These are phyloP conservation scores for Actinomortierella wolfii DNA, from an alignment of 371 early-diverging fungal genomes.

Conservation along the genomic window DNA sequence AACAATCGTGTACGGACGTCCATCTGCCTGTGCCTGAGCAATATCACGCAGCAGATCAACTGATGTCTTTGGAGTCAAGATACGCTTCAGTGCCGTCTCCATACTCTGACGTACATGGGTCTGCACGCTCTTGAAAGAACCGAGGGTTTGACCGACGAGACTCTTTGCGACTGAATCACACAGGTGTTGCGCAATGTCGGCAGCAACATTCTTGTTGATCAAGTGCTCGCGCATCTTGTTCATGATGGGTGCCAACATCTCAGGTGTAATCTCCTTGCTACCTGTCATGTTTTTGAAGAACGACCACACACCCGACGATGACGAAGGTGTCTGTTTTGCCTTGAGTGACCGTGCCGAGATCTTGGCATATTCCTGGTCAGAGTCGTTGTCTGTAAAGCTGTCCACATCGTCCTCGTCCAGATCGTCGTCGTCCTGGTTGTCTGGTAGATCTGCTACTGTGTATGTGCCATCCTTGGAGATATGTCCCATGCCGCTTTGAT, in stretches of 20 bases:
- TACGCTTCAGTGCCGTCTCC: slow-evolving; percentile 81
- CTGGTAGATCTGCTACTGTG: slow-evolving; percentile 79
- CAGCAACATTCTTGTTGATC: slow-evolving; percentile 93
- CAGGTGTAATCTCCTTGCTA: slow-evolving; percentile 63
- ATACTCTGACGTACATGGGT: slow-evolving; percentile 78
- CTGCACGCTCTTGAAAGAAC: slow-evolving; percentile 73
- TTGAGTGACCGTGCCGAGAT: slow-evolving; percentile 43
- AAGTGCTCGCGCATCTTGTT: slow-evolving; percentile 89
- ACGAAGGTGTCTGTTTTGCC: slow-evolving; percentile 24
- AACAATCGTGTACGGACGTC: slow-evolving; percentile 88
- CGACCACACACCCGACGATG: slow-evolving; percentile 58
- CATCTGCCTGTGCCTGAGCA: slow-evolving; percentile 66
- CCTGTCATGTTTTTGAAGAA: slow-evolving; percentile 74
- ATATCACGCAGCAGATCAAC: slow-evolving; percentile 96
- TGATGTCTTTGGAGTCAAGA: slow-evolving; percentile 92
- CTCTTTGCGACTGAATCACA: slow-evolving; percentile 80
- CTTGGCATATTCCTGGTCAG: slow-evolving; percentile 37
- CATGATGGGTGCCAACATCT: slow-evolving; percentile 73
- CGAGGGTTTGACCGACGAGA: slow-evolving; percentile 79
- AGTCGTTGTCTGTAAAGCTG: slow-evolving; percentile 47
- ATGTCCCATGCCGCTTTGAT: slow-evolving; percentile 63
- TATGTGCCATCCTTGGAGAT: slow-evolving; percentile 79
- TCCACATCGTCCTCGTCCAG: slow-evolving; percentile 53
- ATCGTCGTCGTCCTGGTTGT: slow-evolving; percentile 56
- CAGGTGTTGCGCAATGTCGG: slow-evolving; percentile 86